Evolutionary conservation across 768 basidiomycete species (phyloP), one percentile per base, ranked within the genome.

Genomic region (Goffeauzyma gilvescens): DNA sequence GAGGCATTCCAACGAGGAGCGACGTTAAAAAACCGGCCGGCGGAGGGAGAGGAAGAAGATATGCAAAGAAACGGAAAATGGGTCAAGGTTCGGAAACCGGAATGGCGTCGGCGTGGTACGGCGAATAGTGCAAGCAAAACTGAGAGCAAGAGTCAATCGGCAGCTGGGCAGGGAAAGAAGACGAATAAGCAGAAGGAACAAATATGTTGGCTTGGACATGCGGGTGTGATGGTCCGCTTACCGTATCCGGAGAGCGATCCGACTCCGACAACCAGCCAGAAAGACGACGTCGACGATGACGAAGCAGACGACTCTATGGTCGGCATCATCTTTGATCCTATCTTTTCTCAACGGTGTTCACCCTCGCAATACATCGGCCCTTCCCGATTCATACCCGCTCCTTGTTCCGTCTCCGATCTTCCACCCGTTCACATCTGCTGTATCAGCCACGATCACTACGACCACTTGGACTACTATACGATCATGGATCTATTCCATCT

Each of bases 401-500:
- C 61, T 7, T 63, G 61, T 43, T 22, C 40, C 12, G 51, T 63
- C 10, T 44, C 54, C 8, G 45, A 53, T 12, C 42, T 63, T 18
- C 61, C 61, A 6, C 50, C 54, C n/a, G 51, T 63, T 14, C 61
- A 63, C 30, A 41, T 57, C 20, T 54, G 51, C 37, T 58, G 52
- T 35, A 63, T 63, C 21, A 60, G 59, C 9, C 61, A 63, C 39
- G 59, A 63, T 47, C 61, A 63, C 38, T 63, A 63, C 28, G 61
- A 63, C 39, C 61, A 63, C 38, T 49, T 63, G n/a, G 61, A 63
- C 36, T 60, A 63, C 40, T 50, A 56, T 32, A 60, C 57, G 10
- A 58, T 63, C 18, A 55, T 58, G 45, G 57, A 59, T 35, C 37
- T 63, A 9, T 60, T 55, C 52, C 57, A 55, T 39, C 52, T 52